A percentile compares a stretch with the other conserved stretches of the same genome.
Evolutionary conservation across 345 rosid species (phyloP).

Genomic region (Ailanthus altissimus): DNA sequence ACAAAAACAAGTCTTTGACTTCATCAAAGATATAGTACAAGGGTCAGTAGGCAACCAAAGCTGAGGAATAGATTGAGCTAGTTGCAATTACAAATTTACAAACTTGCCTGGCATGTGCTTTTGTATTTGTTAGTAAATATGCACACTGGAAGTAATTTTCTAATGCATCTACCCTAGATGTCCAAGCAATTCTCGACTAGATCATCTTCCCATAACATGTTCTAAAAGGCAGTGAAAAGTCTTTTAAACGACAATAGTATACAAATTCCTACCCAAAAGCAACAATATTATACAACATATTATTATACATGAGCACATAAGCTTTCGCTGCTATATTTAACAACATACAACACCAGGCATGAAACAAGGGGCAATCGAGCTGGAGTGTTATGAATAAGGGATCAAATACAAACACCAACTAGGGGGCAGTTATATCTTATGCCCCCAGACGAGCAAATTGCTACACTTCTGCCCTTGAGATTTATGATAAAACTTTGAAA

Average conservation of each 20-base stretch:
- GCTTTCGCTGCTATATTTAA: neutral
- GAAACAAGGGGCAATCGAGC: neutral
- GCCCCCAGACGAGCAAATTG: neutral
- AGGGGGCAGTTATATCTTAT: neutral
- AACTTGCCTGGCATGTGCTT: neutral
- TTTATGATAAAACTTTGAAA: conserved; percentile 39
- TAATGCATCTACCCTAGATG: neutral
- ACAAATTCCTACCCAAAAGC: neutral
- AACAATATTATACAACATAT: neutral
- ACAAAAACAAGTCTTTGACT: neutral
- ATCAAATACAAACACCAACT: neutral
- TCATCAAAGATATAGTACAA: neutral
- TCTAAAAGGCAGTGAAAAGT: neutral
- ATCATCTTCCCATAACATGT: neutral
- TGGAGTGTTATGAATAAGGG: neutral
- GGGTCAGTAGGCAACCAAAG: neutral
- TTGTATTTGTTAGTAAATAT: neutral
- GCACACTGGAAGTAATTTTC: neutral
- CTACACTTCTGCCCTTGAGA: neutral
- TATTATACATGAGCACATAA: neutral
- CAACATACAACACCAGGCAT: neutral
- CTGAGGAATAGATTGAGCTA: neutral
- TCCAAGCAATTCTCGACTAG: too few relatives aligned
- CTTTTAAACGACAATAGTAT: neutral
- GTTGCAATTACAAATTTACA: neutral